These are phyloP conservation scores for Candida gigantensis DNA, from an alignment of 1,139 yeast genomes.

Conservation along the genomic window DNA sequence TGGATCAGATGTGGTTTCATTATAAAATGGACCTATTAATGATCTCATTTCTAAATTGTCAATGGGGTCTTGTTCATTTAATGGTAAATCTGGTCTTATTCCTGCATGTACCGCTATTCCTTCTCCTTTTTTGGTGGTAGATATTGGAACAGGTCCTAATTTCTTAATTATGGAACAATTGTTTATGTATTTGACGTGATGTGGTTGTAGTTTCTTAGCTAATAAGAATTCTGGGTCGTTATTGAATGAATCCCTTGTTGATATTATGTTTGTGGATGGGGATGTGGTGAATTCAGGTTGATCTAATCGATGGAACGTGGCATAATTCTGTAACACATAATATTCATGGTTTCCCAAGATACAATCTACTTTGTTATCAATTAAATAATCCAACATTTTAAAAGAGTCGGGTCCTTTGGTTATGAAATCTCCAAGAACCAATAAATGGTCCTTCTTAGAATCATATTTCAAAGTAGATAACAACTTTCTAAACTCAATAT, in stretches of 20 bases:
- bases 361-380: slow-evolving; percentile 61
- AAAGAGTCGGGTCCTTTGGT: slow-evolving; percentile 81
- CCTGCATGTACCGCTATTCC: slow-evolving; percentile 86
- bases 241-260: slow-evolving; percentile 30
- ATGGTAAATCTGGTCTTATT: slow-evolving; percentile 57
- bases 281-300: slow-evolving; percentile 27
- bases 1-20: slow-evolving; percentile 54
- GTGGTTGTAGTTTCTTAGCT: slow-evolving; percentile 50
- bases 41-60: slow-evolving; percentile 66
- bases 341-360: slow-evolving; percentile 90
- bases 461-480: slow-evolving; percentile 49
- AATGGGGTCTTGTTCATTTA: slow-evolving; percentile 61
- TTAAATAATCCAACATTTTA: slow-evolving; percentile 66
- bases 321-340: slow-evolving; percentile 60
- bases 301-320: slow-evolving; percentile 54
- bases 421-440: slow-evolving; percentile 81
- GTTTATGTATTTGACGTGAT: slow-evolving; percentile 60
- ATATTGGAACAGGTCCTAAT: slow-evolving; percentile 60
- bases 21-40: slow-evolving; percentile 56
- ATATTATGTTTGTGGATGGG: background rate
- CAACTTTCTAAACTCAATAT: slow-evolving; percentile 51
- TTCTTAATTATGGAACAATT: slow-evolving; percentile 63
- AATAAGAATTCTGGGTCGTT: slow-evolving; percentile 60
- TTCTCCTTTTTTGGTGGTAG: slow-evolving; percentile 16
- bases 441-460: slow-evolving; percentile 52